These are phyloP conservation scores for Globisporangium iwayamae DNA, from an alignment of 352 stramenopile species.

Conservation along the genomic window DNA sequence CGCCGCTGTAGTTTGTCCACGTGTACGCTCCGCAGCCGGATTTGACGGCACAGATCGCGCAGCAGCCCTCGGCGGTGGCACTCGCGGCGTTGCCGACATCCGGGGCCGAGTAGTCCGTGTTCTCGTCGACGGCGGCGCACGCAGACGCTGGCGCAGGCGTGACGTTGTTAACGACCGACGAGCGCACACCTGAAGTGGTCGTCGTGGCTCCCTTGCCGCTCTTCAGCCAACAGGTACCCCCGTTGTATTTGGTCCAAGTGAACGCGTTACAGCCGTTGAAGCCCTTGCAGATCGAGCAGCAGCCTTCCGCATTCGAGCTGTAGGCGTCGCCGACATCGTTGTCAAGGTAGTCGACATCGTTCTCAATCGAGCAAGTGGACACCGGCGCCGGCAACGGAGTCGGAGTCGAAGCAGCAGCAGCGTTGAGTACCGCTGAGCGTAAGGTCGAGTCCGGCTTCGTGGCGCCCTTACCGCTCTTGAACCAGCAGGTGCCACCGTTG, in stretches of 20 bases:
- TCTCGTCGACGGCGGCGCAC: constrained; percentile 11
- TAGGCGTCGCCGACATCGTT: constrained; percentile 33
- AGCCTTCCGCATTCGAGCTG: constrained; percentile 28
- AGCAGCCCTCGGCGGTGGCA: constrained; percentile 17
- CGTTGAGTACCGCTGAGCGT: constrained; percentile 2
- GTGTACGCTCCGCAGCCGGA: constrained; percentile 42
- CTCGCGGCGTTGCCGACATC: constrained; percentile 16
- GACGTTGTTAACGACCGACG: constrained; percentile 8
- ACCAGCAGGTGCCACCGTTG: constrained; percentile 52
- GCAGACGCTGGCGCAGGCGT: background rate
- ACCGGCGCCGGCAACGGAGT: background rate
- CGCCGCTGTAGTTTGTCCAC: constrained; percentile 46
- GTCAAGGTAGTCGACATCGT: constrained; percentile 35
- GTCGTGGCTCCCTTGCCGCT: constrained; percentile 14
- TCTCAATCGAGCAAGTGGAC: constrained; percentile 10
- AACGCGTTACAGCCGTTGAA: constrained; percentile 32
- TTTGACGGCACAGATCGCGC: constrained; percentile 23
- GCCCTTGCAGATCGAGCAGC: constrained; percentile 32
- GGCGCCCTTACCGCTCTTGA: constrained; percentile 32
- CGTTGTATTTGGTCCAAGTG: constrained; percentile 48
- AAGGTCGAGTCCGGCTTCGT: constrained; percentile 1
- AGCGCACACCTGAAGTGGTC: constrained; percentile 1
- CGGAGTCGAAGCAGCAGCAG: background rate
- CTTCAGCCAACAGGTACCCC: constrained; percentile 60
- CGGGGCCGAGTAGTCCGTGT: constrained; percentile 21